phyloP scores from a whole-genome alignment of 2,329 filamentous ascomycete genomes.

The Nemania sp. region DNA sequence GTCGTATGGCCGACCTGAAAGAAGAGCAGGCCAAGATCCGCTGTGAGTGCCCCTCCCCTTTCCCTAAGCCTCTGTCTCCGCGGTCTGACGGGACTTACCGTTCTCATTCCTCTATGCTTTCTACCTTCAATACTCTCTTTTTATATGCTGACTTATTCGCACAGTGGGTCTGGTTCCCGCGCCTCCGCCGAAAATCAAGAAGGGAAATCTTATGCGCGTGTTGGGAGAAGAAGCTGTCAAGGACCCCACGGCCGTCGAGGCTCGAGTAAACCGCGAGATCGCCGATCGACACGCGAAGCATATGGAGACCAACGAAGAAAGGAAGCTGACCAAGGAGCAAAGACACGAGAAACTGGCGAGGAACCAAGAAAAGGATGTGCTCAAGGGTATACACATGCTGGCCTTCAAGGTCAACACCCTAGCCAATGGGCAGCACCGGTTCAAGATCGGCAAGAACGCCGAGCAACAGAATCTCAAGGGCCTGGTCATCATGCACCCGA shows the following conservation, averaged over 20 bases:
- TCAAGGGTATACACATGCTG: constrained; percentile 80
- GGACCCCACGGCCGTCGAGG: constrained; percentile 95
- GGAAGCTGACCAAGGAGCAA: constrained; percentile 87
- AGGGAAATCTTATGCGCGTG: constrained; percentile 96
- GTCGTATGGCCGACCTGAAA: constrained; percentile 89
- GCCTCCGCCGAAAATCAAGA: constrained; percentile 94
- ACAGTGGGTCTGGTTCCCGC: constrained; percentile 80
- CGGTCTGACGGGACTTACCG: not conserved
- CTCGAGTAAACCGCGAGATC: constrained; percentile 90
- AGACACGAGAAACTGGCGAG: constrained; percentile 77
- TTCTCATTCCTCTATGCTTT: not conserved
- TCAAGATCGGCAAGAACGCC: constrained; percentile 89
- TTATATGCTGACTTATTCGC: constrained; percentile 1
- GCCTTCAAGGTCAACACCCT: constrained; percentile 90
- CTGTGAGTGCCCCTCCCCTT: constrained; percentile 30
- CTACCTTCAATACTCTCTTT: not conserved
- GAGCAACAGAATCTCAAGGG: constrained; percentile 87
- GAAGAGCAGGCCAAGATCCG: constrained; percentile 96
- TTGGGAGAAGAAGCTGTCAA: constrained; percentile 89
- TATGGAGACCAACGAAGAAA: constrained; percentile 75
- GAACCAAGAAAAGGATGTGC: constrained; percentile 86
- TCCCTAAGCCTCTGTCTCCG: not conserved
- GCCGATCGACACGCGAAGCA: constrained; percentile 82
- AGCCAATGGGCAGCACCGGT: constrained; percentile 91
- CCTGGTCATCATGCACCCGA: constrained; percentile 88